These are phyloP conservation scores for Fraxinus quadrangulata DNA, from an alignment of 257 asterid genomes.

Conservation along the genomic window DNA sequence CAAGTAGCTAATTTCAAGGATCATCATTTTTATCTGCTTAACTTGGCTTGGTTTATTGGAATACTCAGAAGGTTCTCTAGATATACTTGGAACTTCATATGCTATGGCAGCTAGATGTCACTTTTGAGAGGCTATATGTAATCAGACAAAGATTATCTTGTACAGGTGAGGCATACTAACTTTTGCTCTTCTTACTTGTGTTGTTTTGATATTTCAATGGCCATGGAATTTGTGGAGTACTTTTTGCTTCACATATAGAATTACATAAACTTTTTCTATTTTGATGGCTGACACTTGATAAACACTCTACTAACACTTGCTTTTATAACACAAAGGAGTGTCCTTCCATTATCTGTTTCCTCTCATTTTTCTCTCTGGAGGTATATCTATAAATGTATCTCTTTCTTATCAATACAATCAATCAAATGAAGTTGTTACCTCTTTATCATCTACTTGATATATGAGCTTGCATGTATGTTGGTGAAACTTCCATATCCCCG, in stretches of 20 bases:
- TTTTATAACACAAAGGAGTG: not conserved
- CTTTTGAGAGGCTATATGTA: constrained; percentile 14
- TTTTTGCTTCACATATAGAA: not conserved
- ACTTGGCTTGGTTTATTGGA: constrained; percentile 2
- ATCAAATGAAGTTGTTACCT: constrained; percentile 17
- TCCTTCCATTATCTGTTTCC: not conserved
- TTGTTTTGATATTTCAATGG: constrained; percentile 9
- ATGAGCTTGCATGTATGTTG: constrained; percentile 33
- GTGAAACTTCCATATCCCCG: constrained; percentile 39
- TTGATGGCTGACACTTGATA: constrained; percentile 13
- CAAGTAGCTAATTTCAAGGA: constrained; percentile 31
- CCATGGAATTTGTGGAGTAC: not conserved
- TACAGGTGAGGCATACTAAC: constrained; percentile 21
- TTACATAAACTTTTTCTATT: constrained; percentile 20
- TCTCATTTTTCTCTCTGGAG: constrained; percentile 2
- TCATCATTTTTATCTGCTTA: constrained; percentile 17
- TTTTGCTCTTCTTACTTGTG: constrained; percentile 18
- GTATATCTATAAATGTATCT: constrained; percentile 10
- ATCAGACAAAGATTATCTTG: constrained; percentile 9
- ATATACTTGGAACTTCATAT: constrained; percentile 6
- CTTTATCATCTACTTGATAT: constrained; percentile 33
- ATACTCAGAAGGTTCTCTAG: not conserved
- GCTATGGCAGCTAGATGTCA: not conserved
- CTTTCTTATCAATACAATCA: constrained; percentile 27
- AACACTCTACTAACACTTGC: not conserved